These are phyloP conservation scores for Trichosanthes truncata DNA, from an alignment of 306 rosid species.

Conservation along the genomic window DNA sequence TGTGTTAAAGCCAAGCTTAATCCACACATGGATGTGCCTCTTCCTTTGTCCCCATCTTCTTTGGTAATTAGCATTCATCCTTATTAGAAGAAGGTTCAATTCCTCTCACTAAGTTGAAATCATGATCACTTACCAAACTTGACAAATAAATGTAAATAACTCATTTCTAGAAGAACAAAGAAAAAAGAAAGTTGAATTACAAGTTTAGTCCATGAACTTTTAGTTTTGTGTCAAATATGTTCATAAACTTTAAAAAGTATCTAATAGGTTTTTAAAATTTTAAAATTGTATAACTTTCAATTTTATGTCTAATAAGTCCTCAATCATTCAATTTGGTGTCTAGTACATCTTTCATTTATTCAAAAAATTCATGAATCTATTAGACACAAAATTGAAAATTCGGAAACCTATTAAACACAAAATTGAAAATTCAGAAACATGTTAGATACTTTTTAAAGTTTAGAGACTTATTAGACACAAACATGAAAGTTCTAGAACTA, in stretches of 20 bases:
- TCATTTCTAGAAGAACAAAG: not conserved
- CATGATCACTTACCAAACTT: not conserved
- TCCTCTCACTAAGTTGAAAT: not conserved
- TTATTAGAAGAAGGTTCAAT: not conserved
- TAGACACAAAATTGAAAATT: not conserved
- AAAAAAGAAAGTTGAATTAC: not conserved
- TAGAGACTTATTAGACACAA: no score
- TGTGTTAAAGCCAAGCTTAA: slow-evolving; percentile 15
- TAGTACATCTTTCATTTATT: not conserved
- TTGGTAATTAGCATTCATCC: slow-evolving; percentile 5
- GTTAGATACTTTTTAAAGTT: no score
- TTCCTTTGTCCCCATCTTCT: slow-evolving; percentile 16
- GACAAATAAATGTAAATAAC: not conserved
- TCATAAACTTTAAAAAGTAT: no score
- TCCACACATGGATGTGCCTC: slow-evolving; percentile 4
- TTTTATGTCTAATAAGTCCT: not conserved
- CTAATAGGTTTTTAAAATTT: no score
- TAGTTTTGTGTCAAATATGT: no score
- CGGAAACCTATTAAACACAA: no score
- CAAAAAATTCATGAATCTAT: not conserved
- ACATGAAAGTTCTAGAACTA: no score
- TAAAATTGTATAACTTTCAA: not conserved
- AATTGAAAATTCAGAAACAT: no score
- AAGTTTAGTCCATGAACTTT: no score
- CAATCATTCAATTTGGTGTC: not conserved